Base-by-base conservation (phyloP, 352 stramenopile genomes). In the Phytophthora sp. region DNA sequence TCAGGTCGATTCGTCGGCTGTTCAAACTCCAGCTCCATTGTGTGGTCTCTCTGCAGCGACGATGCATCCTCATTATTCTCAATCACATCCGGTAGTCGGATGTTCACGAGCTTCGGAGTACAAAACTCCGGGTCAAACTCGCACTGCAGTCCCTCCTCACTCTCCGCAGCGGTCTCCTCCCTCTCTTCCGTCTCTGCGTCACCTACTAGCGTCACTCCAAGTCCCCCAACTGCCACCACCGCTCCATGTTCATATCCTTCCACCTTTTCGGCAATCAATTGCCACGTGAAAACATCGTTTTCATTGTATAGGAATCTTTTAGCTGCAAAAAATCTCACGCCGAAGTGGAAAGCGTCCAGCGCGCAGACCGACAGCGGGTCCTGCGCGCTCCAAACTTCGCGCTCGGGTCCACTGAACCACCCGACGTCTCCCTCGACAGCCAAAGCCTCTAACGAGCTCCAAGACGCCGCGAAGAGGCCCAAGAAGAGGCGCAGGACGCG, bases 121-220 rank as follows among this genome's bases (percentile, higher is more conserved):
- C 83, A 92, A 57, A 88, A 85, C 8, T 69, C 58, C 5, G 68
- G 10, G 27, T 91, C 82, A 23, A 88, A 74, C 34, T 77, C 80
- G 48, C 83, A 92, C 30, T 74, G 27, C 1, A 86, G 50, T 3
- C 51, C 49, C 17, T 63, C 37, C 24, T 71, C 26, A 15, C 7
- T 12, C 31, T 48, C 27, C 20, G 37, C 18, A 34, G 28, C 23
- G 31, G 13, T 23, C 48, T 43, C 32, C 21, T 38, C 43, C 12
- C 6, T 23, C 10, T 46, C 53, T 44, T 63, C 34, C 5, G 54
- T 4, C 13, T 48, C 5, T 11, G 24, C 21, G 8, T 38, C 26
- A 13, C 23, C 17, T 7, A 56, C 20, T 27, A 35, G n/a, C 15
- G 18, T 21, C 26, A 50, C 49, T 44, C 53, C 10, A 9, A 74